Evolutionary conservation across 2,329 filamentous ascomycete species (phyloP).

Genomic region (Alternaria infectoria): DNA sequence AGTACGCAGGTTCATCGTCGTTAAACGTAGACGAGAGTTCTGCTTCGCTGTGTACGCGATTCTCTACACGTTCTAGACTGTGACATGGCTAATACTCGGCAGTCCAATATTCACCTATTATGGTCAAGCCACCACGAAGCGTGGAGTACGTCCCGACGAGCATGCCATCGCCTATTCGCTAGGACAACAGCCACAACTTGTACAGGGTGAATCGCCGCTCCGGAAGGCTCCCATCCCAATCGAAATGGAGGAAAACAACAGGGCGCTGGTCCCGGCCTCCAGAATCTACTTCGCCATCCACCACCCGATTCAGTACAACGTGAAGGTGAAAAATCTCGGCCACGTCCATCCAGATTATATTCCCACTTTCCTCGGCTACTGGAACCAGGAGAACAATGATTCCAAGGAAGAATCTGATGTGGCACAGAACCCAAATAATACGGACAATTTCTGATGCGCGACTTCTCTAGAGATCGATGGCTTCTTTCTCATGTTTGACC

Average conservation of each 20-base stretch:
- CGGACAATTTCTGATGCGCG: too few species aligned
- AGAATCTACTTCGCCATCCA: conserved; percentile 11
- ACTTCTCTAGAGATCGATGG: too few species aligned
- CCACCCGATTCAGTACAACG: conserved; percentile 4
- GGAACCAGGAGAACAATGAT: background rate
- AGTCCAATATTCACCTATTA: conserved; percentile 1
- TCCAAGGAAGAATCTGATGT: background rate
- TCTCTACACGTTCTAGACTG: rapidly evolving
- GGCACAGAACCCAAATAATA: too few species aligned
- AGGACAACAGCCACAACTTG: background rate
- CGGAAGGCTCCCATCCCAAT: background rate
- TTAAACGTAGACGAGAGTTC: conserved; percentile 8
- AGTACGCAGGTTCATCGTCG: conserved; percentile 23
- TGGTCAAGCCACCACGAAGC: background rate
- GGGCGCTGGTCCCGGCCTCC: background rate
- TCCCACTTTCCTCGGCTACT: background rate
- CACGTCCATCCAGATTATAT: background rate
- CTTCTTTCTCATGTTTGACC: too few species aligned
- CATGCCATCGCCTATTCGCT: conserved; percentile 5
- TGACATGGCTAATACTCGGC: background rate
- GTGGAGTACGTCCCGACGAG: background rate
- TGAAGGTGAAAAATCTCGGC: conserved; percentile 1
- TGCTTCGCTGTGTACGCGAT: conserved; percentile 11
- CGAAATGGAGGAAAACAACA: background rate
- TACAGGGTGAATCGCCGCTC: background rate